These are phyloP conservation scores for Nigrograna mackinnonii DNA, from an alignment of 2,329 filamentous ascomycete species.

Conservation along the genomic window DNA sequence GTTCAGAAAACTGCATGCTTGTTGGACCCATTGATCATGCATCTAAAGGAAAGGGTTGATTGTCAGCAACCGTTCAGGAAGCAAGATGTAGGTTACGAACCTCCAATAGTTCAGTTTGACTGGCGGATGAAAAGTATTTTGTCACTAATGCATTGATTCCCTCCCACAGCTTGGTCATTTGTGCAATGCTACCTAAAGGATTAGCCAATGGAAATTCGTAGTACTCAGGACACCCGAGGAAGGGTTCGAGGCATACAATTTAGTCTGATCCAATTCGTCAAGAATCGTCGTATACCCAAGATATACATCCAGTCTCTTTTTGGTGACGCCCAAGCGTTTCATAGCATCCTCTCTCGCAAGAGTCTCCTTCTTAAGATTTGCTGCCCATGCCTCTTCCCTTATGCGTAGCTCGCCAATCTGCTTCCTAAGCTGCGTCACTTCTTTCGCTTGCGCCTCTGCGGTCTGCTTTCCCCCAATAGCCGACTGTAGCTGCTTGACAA, in stretches of 20 bases:
- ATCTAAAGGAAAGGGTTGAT: not conserved
- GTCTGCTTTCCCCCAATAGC: not conserved
- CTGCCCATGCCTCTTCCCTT: not conserved
- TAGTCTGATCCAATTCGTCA: not conserved
- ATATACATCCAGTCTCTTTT: not conserved
- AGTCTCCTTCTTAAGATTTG: not conserved
- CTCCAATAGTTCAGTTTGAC: slow-evolving; percentile 1
- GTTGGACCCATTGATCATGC: slow-evolving; percentile 2
- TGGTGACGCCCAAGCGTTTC: not conserved
- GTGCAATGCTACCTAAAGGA: too few relatives aligned
- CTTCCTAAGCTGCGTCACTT: not conserved
- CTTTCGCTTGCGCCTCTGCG: not conserved
- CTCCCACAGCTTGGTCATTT: slow-evolving; percentile 1
- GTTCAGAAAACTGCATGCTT: slow-evolving; percentile 1
- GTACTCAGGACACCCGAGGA: too few relatives aligned
- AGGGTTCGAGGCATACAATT: slow-evolving; percentile 1
- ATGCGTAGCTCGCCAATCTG: not conserved
- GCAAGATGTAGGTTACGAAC: slow-evolving; percentile 1
- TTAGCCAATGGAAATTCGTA: too few relatives aligned
- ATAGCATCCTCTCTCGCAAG: not conserved
- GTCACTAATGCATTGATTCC: slow-evolving; percentile 1
- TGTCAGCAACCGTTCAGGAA: not conserved
- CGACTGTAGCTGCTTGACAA: not conserved
- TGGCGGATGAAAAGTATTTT: slow-evolving; percentile 6
- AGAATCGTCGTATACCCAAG: slow-evolving; percentile 2